These are phyloP conservation scores for Leptographium procerum DNA, from an alignment of 2,329 filamentous ascomycete genomes.

Conservation along the genomic window DNA sequence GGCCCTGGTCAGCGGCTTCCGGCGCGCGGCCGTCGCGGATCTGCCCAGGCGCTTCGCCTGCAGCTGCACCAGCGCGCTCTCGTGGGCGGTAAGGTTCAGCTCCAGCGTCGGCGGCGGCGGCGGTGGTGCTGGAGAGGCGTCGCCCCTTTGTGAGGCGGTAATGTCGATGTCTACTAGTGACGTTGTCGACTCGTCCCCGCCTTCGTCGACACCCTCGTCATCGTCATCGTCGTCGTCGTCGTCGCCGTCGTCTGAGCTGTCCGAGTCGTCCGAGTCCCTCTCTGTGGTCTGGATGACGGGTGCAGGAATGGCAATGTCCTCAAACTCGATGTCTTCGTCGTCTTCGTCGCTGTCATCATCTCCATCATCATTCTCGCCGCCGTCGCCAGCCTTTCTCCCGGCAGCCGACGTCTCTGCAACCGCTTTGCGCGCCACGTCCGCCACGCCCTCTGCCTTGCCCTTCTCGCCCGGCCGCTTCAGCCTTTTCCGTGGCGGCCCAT, in stretches of 20 bases:
- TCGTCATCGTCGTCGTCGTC: conserved; percentile 11
- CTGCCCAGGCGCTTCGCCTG: too few relatives aligned
- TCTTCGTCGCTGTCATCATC: too few relatives aligned
- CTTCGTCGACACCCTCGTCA: background rate
- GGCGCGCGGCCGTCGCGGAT: conserved; percentile 20
- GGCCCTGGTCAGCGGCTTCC: conserved; percentile 41
- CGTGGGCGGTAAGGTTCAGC: conserved; percentile 40
- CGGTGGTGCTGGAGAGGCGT: background rate
- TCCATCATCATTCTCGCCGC: conserved; percentile 2
- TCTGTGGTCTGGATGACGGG: conserved; percentile 14
- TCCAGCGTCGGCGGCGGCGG: conserved; percentile 26
- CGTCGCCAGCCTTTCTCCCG: background rate
- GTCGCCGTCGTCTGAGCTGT: conserved; percentile 7
- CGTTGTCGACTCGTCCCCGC: background rate
- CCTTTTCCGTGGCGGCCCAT: conserved; percentile 11
- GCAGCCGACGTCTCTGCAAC: background rate
- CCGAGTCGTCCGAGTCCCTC: conserved; percentile 9
- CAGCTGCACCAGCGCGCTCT: conserved; percentile 21
- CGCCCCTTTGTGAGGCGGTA: too few relatives aligned
- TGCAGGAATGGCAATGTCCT: conserved; percentile 13
- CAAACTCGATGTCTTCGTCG: conserved; percentile 13
- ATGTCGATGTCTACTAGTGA: too few relatives aligned
- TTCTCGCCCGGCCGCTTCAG: conserved; percentile 14
- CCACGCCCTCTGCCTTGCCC: background rate
- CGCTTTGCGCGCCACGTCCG: background rate